Evolutionary conservation across 2,329 filamentous ascomycete species (phyloP), one percentile per base, ranked within the genome.

Genomic region (Microthyrium microscopicum): DNA sequence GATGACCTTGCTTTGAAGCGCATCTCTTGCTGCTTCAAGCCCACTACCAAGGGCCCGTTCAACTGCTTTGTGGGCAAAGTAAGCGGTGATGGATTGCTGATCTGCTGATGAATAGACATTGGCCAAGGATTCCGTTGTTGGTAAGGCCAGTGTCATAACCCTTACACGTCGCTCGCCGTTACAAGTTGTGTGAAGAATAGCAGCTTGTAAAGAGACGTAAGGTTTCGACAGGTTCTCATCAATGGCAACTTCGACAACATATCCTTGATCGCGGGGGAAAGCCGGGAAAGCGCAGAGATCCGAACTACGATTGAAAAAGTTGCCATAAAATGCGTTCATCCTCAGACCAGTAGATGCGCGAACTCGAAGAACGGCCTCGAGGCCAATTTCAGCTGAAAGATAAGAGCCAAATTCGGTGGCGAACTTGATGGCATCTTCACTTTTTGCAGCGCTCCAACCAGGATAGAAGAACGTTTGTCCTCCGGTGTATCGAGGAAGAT

Each of bases 401-500:
- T 89, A 93, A 51, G 95, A 87, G 48, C 84, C 92, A 51, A 98
- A 93, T 53, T 98, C 89, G 12, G 80, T 79, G 3, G 87, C 89
- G 51, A 95, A 95, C 56, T 95, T 98, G 59, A 95, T 85, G 11
- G 89, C 89, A 53, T 98, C 89, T 52, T 98, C 89, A 17, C 75
- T 77, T 41, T 89, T 72, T 19, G 83, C 85, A 13, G 87, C 89
- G 47, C 93, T 93, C 85, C 89, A 98, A 17, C 82, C 87, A 11
- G 89, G 89, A 51, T 98, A 98, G 62, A 94, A 95, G 66, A 87
- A 95, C 1, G 89, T 98, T 53, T 95, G 89, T 16, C 89, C 89
- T 54, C 87, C 89, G 17, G 89, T 95, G 53, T 95, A 98, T 46
- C 89, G 69, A 29, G 89, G 89, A 31, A 98, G 66, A 54, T 94